A percentile compares a stretch with the other conserved stretches of the same genome.
Evolutionary conservation across 78 protist species (phyloP).

Genomic region (Cavenderia fasciculata): DNA sequence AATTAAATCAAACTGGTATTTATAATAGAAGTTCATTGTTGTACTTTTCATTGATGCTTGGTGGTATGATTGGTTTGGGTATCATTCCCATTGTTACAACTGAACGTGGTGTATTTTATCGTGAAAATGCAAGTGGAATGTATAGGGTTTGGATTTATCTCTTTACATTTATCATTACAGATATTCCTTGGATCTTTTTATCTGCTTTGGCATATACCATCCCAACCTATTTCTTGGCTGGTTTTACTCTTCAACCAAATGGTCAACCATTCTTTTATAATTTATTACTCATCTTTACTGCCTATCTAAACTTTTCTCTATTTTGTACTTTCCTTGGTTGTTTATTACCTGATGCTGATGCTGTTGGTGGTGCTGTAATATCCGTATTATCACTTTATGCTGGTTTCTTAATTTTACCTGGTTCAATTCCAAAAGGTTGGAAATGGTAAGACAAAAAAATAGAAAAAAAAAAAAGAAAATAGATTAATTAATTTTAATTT

Average conservation of each 20-base stretch:
- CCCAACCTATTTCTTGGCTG: conserved; percentile 7
- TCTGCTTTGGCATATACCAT: not conserved
- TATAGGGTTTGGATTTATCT: conserved; percentile 38
- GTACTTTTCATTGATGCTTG: conserved; percentile 33
- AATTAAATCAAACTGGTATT: conserved; percentile 10
- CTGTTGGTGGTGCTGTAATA: not conserved
- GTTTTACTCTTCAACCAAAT: not conserved
- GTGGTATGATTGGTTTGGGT: conserved; percentile 40
- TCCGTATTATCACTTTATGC: conserved; percentile 30
- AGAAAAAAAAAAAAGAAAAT: too few relatives aligned
- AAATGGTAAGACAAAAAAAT: too few relatives aligned
- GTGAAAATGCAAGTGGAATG: conserved; percentile 30
- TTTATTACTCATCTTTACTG: not conserved
- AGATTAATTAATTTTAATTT: too few relatives aligned
- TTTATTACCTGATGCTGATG: conserved; percentile 4
- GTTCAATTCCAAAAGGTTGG: conserved; percentile 34
- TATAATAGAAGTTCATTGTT: conserved; percentile 26
- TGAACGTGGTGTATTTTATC: conserved; percentile 65
- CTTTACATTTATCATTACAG: not conserved
- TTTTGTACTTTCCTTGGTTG: not conserved
- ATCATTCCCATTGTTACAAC: conserved; percentile 4
- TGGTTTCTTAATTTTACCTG: conserved; percentile 58
- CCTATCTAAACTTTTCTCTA: not conserved
- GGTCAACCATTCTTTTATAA: conserved; percentile 54
- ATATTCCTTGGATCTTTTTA: conserved; percentile 5